Evolutionary conservation across 352 stramenopile genomes (phyloP), one percentile per base, ranked within the genome.

Genomic region (Aphanomyces invadans): DNA sequence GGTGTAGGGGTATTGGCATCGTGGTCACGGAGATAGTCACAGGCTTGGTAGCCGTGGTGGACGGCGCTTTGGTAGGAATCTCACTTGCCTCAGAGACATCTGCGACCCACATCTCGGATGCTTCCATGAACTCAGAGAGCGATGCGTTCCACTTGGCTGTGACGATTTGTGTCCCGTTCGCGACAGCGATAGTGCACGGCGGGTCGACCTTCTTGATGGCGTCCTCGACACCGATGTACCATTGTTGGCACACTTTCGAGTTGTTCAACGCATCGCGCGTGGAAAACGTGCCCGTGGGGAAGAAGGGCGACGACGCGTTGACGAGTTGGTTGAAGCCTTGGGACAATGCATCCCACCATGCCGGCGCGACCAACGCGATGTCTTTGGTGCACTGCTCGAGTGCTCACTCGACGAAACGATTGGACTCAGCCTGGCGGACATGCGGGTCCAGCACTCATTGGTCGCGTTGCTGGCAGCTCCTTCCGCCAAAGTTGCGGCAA

Each of bases 81-180:
- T 7, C 49, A 26, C 36, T 57, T 23, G 44, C 7, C 19, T 52
- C 4, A 25, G 44, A 9, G 9, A 52, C 21, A 7, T 52, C 12
- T 9, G 21, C 12, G 23, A 4, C 44, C 49, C 49, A 57, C 25
- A 38, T 29, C 4, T 57, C 29, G 9, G 1, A 29, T 15, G 17
- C 12, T 1, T 57, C 21, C 25, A 57, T 32, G 29, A 57, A 57
- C 23, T 29, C 23, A n/a, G 15, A n/a, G 25, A 57, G 11, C 9
- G 49, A 33, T 4, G 25, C 25, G 49, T 57, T 57, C 49, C 49
- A 57, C 49, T 57, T 57, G 49, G 15, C 7, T 26, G 49, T 57
- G 19, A 32, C 25, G 49, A 57, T 33, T 38, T 57, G 49, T 12
- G 15, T 32, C 21, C 0, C 23, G 17, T 57, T 29, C 5, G 49